Conservation (phyloP, 2,329 filamentous ascomycete genomes). For the Paecilomyces dactylethromorphus region DNA sequence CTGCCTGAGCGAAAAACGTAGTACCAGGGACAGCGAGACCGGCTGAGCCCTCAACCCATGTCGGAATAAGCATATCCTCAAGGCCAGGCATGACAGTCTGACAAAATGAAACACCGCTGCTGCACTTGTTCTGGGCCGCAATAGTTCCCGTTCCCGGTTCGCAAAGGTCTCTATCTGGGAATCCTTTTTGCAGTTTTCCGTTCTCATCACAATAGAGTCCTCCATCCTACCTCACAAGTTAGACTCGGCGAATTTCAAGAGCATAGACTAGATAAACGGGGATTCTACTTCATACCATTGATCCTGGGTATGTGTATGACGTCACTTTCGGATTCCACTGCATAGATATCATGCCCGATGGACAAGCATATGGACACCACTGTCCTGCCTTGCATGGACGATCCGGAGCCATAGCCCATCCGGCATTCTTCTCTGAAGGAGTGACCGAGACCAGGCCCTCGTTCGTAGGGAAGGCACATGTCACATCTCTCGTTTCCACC, state of each 20-base stretch:
- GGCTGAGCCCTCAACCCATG: conserved; percentile 52
- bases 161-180: conserved; percentile 62
- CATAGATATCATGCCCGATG: conserved; percentile 66
- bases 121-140: conserved; percentile 59
- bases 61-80: conserved; percentile 77
- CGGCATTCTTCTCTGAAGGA: conserved; percentile 57
- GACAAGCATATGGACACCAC: conserved; percentile 74
- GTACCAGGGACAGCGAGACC: conserved; percentile 64
- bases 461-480: conserved; percentile 61
- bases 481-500: conserved; percentile 45
- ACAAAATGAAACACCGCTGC: conserved; percentile 61
- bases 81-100: conserved; percentile 74
- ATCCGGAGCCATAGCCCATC: conserved; percentile 76
- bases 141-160: conserved; percentile 61
- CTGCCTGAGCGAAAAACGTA: conserved; percentile 65
- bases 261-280: background rate
- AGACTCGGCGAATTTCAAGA: conserved; percentile 1
- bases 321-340: conserved; percentile 70
- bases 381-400: conserved; percentile 59
- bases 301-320: conserved; percentile 60
- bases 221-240: conserved; percentile 51
- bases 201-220: conserved; percentile 64
- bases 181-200: conserved; percentile 63
- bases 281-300: conserved; percentile 51
- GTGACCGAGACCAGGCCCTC: conserved; percentile 63